phyloP scores from a whole-genome alignment of 371 early-diverging fungal species.

The Circinella minor region DNA sequence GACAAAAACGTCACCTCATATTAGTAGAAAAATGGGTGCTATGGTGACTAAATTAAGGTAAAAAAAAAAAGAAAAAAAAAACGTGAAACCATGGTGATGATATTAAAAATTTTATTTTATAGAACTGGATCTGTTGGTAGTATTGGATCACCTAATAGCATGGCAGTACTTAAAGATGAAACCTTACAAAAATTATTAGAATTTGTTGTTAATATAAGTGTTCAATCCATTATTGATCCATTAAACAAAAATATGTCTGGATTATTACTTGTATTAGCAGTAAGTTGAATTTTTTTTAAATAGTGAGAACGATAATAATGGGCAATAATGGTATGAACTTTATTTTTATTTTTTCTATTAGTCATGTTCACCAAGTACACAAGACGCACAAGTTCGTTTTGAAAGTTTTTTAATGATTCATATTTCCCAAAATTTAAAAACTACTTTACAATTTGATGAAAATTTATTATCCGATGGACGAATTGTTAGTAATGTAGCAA shows the following conservation, averaged over 20 bases:
- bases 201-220: conserved; percentile 59
- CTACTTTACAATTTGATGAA: conserved; percentile 47
- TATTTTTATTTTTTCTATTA: no score
- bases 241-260: conserved; percentile 44
- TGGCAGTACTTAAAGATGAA: conserved; percentile 24
- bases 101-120: no score
- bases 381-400: conserved; percentile 48
- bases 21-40: conserved; percentile 32
- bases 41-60: conserved; percentile 21
- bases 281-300: conserved; percentile 25
- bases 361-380: conserved; percentile 45
- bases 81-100: no score
- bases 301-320: no score
- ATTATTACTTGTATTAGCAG: conserved; percentile 53
- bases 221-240: conserved; percentile 61
- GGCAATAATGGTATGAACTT: no score
- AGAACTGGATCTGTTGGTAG: conserved; percentile 4
- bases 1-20: conserved; percentile 56
- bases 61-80: no score
- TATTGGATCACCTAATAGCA: conserved; percentile 2
- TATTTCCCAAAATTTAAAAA: conserved; percentile 61
- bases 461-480: conserved; percentile 48
- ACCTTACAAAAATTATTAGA: conserved; percentile 53
- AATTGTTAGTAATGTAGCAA: conserved; percentile 55
- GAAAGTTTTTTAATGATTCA: conserved; percentile 65